Conservation (phyloP, 108 stramenopile genomes). For the Schizochytrium sp. region DNA sequence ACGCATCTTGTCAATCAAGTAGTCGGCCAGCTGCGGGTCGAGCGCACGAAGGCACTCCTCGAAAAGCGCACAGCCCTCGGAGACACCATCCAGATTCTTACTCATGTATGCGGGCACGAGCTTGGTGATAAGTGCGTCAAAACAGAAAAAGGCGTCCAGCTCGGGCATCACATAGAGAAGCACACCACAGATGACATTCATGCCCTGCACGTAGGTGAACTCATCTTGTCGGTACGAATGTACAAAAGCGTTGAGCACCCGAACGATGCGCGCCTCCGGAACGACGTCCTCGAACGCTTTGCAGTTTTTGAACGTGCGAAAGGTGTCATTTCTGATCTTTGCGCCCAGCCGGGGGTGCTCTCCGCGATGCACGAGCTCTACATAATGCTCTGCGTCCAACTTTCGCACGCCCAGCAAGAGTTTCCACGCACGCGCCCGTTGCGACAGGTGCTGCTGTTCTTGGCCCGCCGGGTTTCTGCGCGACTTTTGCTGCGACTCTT, state of each 20-base stretch:
- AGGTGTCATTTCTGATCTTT: slow-evolving; percentile 1
- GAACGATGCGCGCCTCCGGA: neutral
- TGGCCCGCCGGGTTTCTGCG: neutral
- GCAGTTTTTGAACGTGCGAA: slow-evolving; percentile 4
- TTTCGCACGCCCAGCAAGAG: neutral
- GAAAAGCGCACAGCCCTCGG: neutral
- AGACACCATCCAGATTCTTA: neutral
- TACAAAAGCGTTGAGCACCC: neutral
- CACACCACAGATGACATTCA: slow-evolving; percentile 1
- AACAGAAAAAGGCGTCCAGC: neutral
- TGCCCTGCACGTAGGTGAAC: slow-evolving; percentile 13
- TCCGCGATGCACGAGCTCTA: neutral
- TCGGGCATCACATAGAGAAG: slow-evolving; percentile 4
- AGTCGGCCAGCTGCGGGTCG: neutral
- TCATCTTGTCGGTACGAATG: neutral
- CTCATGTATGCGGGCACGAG: neutral
- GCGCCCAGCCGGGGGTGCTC: neutral
- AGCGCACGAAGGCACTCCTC: neutral
- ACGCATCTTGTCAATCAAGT: neutral
- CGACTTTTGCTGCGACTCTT: neutral
- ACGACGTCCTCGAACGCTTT: slow-evolving; percentile 2
- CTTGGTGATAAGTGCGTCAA: neutral
- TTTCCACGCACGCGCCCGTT: neutral
- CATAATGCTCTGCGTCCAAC: neutral
- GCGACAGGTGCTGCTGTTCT: neutral